Evolutionary conservation across 805 yeast species (phyloP).

Genomic region (Wickerhamiella musiphila): DNA sequence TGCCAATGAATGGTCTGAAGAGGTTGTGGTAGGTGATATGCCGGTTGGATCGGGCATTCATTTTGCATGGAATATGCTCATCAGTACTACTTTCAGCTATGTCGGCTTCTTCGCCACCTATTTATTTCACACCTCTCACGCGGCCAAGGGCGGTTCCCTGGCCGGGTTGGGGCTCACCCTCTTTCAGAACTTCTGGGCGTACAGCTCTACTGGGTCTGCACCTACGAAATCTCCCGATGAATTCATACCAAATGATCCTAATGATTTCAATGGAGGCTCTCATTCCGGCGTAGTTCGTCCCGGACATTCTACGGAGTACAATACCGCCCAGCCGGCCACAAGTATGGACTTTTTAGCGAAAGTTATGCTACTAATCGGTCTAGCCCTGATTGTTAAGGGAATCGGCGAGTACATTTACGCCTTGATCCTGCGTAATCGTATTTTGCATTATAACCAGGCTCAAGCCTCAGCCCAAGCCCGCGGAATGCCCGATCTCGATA

Average conservation of each 20-base stretch:
- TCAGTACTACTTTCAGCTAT: slow-evolving; percentile 81
- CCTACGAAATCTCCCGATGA: slow-evolving; percentile 20
- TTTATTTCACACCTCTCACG: slow-evolving; percentile 86
- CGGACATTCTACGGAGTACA: slow-evolving; percentile 2
- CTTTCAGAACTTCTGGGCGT: slow-evolving; percentile 46
- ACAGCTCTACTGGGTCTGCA: slow-evolving; percentile 29
- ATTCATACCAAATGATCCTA: slow-evolving; percentile 41
- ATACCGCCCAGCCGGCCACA: slow-evolving; percentile 18
- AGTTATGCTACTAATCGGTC: slow-evolving; percentile 49
- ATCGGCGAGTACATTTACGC: slow-evolving; percentile 57
- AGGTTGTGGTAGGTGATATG: slow-evolving; percentile 81
- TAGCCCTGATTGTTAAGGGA: slow-evolving; percentile 46
- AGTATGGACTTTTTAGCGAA: slow-evolving; percentile 29
- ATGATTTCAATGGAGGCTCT: slow-evolving; percentile 29
- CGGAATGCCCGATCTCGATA: not conserved
- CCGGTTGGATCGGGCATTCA: slow-evolving; percentile 90
- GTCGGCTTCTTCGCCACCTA: slow-evolving; percentile 86
- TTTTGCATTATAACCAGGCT: slow-evolving; percentile 20
- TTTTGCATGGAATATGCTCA: slow-evolving; percentile 76
- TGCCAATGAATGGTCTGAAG: slow-evolving; percentile 63
- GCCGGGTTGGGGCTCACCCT: slow-evolving; percentile 82
- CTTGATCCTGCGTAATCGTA: slow-evolving; percentile 53
- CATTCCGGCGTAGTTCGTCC: slow-evolving; percentile 7
- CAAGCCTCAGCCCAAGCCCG: slow-evolving; percentile 2
- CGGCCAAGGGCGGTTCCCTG: slow-evolving; percentile 88